Conservation (phyloP, 2,329 filamentous ascomycete species). For the Orbilia javanica region DNA sequence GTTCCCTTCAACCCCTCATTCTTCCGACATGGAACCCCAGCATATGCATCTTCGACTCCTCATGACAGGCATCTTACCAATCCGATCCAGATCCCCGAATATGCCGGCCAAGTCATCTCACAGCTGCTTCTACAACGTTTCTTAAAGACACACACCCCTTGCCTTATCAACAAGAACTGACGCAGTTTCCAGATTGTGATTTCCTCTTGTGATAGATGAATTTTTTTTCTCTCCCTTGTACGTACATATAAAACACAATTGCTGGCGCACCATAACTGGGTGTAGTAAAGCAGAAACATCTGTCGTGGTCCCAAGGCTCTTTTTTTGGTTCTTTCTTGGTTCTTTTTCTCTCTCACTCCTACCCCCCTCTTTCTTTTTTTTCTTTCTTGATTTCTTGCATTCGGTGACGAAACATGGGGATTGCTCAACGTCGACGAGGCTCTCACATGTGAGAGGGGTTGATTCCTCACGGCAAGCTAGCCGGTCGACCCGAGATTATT, state of each 20-base stretch:
- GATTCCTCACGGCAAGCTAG: constrained; percentile 13
- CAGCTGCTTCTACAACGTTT: constrained; percentile 33
- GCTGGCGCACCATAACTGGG: constrained; percentile 59
- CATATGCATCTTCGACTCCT: constrained; percentile 26
- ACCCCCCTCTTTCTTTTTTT: constrained; percentile 9
- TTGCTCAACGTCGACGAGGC: constrained; percentile 1
- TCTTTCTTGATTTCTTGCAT: not conserved
- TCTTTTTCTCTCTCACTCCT: not conserved
- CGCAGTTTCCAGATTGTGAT: constrained; percentile 31
- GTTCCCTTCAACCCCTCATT: constrained; percentile 5
- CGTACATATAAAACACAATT: constrained; percentile 35
- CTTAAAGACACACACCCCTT: constrained; percentile 11
- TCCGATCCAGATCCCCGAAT: constrained; percentile 19
- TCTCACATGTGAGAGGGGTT: constrained; percentile 21
- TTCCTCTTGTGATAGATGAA: constrained; percentile 11
- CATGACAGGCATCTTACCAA: constrained; percentile 22
- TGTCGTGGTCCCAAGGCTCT: constrained; percentile 49
- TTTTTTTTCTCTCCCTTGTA: constrained; percentile 35
- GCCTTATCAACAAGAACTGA: constrained; percentile 28
- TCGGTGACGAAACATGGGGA: constrained; percentile 19
- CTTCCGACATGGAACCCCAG: constrained; percentile 10
- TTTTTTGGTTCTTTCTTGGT: constrained; percentile 30
- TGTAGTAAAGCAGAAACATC: constrained; percentile 35
- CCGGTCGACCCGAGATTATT: constrained; percentile 25
- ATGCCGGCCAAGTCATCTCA: constrained; percentile 58